phyloP scores from a whole-genome alignment of 352 stramenopile species.

The Globisporangium middletonii region DNA sequence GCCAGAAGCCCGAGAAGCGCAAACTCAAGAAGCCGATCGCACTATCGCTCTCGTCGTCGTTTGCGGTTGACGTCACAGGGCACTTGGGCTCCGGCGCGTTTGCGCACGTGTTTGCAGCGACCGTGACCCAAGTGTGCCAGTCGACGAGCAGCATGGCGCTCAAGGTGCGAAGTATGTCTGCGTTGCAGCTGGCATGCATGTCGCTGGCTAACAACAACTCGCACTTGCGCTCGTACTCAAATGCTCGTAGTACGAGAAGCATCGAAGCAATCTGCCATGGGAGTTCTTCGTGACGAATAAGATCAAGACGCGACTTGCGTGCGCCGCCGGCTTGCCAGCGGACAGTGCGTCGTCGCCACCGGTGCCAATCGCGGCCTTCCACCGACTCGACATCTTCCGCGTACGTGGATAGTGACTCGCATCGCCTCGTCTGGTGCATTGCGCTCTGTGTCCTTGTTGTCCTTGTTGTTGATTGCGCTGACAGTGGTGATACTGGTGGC shows the following conservation, averaged over 20 bases:
- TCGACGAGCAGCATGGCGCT: slow-evolving; percentile 35
- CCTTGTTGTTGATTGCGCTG: background rate
- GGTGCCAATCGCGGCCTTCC: slow-evolving; percentile 32
- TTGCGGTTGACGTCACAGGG: slow-evolving; percentile 37
- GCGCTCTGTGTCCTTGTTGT: background rate
- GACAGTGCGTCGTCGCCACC: slow-evolving; percentile 10
- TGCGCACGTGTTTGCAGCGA: slow-evolving; percentile 65
- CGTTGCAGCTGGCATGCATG: background rate
- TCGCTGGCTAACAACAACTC: background rate
- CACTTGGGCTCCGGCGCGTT: slow-evolving; percentile 72
- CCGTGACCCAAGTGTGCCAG: slow-evolving; percentile 20
- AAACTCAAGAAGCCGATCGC: slow-evolving; percentile 53
- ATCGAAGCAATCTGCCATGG: slow-evolving; percentile 65
- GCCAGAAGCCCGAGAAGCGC: slow-evolving; percentile 30
- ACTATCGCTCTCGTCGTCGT: slow-evolving; percentile 26
- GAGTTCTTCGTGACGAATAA: slow-evolving; percentile 72
- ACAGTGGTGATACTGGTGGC: background rate
- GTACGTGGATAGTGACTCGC: slow-evolving; percentile 18
- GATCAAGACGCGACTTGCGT: slow-evolving; percentile 28
- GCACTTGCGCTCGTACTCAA: background rate
- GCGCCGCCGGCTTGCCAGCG: slow-evolving; percentile 15
- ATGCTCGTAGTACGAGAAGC: slow-evolving; percentile 55
- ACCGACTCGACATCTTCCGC: slow-evolving; percentile 52
- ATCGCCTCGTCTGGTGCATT: background rate
- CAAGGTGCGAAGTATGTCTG: slow-evolving; percentile 36